Evolutionary conservation across 2,329 filamentous ascomycete species (phyloP).

Genomic region (Trematosphaeria pertusa): DNA sequence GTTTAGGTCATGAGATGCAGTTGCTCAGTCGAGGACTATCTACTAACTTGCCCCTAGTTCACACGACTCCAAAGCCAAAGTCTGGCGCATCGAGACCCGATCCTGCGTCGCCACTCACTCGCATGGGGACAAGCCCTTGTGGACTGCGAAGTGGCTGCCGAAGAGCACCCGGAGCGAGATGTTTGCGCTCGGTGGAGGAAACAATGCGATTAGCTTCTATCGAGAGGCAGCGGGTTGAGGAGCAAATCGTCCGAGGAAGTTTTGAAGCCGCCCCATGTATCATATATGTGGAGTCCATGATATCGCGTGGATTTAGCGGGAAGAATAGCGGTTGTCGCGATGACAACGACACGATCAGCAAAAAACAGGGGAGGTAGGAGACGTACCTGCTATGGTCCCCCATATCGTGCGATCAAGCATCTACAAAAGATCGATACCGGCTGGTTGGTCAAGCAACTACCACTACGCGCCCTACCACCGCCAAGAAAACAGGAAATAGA

Average conservation of each 20-base stretch:
- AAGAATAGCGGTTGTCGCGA: neutral
- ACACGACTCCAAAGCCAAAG: slow-evolving; percentile 93
- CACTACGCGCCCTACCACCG: too few species aligned
- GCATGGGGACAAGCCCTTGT: slow-evolving; percentile 69
- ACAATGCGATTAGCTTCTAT: slow-evolving; percentile 47
- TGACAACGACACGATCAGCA: neutral
- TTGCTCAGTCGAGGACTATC: neutral
- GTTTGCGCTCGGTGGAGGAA: slow-evolving; percentile 50
- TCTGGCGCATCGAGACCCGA: slow-evolving; percentile 88
- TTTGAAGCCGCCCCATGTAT: too few species aligned
- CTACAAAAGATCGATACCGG: too few species aligned
- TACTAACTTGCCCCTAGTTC: slow-evolving; percentile 54
- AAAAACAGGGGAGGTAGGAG: neutral
- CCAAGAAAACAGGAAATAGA: too few species aligned
- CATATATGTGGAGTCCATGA: too few species aligned
- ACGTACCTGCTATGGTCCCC: too few species aligned
- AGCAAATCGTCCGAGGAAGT: too few species aligned
- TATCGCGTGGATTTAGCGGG: neutral
- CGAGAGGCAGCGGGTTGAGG: slow-evolving; percentile 49
- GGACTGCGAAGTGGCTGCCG: slow-evolving; percentile 49
- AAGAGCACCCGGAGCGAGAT: slow-evolving; percentile 48
- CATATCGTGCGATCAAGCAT: too few species aligned
- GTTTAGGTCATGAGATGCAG: slow-evolving; percentile 22
- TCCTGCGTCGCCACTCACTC: slow-evolving; percentile 92
- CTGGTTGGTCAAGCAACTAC: too few species aligned